Conservation (phyloP, 441 rosid genomes). For the Gossypium armourianum region DNA sequence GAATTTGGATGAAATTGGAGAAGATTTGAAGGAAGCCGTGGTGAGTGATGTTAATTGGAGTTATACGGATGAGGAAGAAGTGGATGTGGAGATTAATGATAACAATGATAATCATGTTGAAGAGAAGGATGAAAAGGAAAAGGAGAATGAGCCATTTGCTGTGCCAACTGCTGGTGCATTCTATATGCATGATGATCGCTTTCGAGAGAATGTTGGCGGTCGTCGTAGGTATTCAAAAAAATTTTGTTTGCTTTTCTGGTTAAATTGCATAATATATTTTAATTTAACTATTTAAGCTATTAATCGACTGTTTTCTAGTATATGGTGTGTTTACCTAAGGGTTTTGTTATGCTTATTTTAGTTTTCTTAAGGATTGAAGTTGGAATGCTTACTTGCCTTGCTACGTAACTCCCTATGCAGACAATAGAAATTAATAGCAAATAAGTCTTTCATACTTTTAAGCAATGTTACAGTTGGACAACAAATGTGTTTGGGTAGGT, state of each 20-base stretch:
- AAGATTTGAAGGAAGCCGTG: slow-evolving; percentile 12
- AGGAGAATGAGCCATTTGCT: slow-evolving; percentile 66
- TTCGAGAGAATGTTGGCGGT: slow-evolving; percentile 52
- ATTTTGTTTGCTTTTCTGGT: background rate
- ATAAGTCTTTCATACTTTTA: background rate
- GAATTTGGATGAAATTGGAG: slow-evolving; percentile 12
- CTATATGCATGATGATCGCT: slow-evolving; percentile 94
- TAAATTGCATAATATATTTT: background rate
- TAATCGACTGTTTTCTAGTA: background rate
- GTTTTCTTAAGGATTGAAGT: background rate
- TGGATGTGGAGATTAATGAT: slow-evolving; percentile 18
- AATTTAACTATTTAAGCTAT: background rate
- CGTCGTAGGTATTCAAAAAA: slow-evolving; percentile 25
- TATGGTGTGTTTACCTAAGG: too few relatives aligned
- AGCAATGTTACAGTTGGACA: background rate
- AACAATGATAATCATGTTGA: slow-evolving; percentile 22
- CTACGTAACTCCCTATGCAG: background rate
- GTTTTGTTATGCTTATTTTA: background rate
- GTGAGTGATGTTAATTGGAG: slow-evolving; percentile 22
- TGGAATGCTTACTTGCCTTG: background rate
- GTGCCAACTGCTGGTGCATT: slow-evolving; percentile 96
- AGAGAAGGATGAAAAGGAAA: slow-evolving; percentile 34
- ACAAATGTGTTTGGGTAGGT: background rate
- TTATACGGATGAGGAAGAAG: slow-evolving; percentile 16
- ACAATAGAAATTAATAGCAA: background rate